Evolutionary conservation across 441 rosid species (phyloP).

Genomic region (Populus tomentosa): DNA sequence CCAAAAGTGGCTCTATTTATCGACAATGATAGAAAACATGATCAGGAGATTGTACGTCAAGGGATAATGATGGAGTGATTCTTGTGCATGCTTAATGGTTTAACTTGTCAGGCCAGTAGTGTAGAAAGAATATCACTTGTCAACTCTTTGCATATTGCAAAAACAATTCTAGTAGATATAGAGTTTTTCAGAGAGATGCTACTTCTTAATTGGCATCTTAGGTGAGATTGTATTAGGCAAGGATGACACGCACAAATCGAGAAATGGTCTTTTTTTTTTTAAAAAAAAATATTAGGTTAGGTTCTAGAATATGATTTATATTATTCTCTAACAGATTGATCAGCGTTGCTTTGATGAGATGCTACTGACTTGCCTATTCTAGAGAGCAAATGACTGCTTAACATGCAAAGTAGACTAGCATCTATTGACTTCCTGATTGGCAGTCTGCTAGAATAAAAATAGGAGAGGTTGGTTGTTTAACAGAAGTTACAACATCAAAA

Average conservation of each 20-base stretch:
- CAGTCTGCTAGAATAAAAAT: background rate
- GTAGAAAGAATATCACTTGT: background rate
- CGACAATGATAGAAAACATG: too few species aligned
- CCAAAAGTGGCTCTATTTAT: too few species aligned
- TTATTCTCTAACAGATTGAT: too few species aligned
- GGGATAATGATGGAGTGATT: background rate
- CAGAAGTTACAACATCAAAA: background rate
- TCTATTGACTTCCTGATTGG: background rate
- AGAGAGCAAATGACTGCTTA: too few species aligned
- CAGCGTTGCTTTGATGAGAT: background rate
- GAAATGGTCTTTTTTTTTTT: constrained; percentile 62
- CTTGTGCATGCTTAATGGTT: background rate
- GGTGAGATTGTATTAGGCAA: too few species aligned
- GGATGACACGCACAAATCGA: constrained; percentile 70
- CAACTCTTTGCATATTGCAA: background rate
- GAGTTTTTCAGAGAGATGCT: background rate
- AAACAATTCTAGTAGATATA: background rate
- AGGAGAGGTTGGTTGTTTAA: background rate
- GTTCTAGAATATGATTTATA: too few species aligned
- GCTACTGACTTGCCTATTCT: background rate
- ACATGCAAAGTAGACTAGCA: background rate
- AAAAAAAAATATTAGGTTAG: too few species aligned
- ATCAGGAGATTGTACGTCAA: too few species aligned
- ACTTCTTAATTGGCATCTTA: background rate
- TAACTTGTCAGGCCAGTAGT: background rate